A percentile compares a stretch with the other conserved stretches of the same genome.
Evolutionary conservation across 2,329 filamentous ascomycete species (phyloP).

Genomic region (Aurifilum marmelostoma): DNA sequence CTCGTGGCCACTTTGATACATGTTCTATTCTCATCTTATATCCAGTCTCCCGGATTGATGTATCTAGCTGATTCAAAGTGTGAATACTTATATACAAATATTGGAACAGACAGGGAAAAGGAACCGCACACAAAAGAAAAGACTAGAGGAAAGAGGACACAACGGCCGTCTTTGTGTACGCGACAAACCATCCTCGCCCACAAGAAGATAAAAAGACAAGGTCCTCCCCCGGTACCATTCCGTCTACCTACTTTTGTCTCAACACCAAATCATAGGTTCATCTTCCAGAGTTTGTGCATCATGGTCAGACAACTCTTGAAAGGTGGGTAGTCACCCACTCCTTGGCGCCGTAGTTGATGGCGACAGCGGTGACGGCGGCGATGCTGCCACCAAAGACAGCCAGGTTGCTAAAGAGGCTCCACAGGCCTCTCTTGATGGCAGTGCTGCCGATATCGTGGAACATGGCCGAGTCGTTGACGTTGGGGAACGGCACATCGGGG

Average conservation of each 20-base stretch:
- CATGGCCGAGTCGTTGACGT: conserved; percentile 25
- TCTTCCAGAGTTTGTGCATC: too few species aligned
- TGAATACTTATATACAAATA: not conserved
- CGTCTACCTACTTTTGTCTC: too few species aligned
- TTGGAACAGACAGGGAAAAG: not conserved
- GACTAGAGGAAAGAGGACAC: not conserved
- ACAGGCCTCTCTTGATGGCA: conserved; percentile 15
- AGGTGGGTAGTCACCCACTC: conserved; percentile 17
- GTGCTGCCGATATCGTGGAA: conserved; percentile 18
- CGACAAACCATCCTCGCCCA: not conserved
- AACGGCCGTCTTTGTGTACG: not conserved
- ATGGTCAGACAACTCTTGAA: not conserved
- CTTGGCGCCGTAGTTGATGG: conserved; percentile 22
- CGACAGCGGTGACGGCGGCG: conserved; percentile 20
- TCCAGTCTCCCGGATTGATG: too few species aligned
- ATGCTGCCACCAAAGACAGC: conserved; percentile 19
- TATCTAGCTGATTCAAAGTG: not conserved
- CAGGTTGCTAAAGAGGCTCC: conserved; percentile 15
- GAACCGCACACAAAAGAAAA: not conserved
- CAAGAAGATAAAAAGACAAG: not conserved
- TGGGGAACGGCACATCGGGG: conserved; percentile 25
- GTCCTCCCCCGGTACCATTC: not conserved
- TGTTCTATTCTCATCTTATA: too few species aligned
- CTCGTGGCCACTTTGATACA: too few species aligned
- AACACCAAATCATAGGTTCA: too few species aligned